phyloP scores from a whole-genome alignment of 2,329 filamentous ascomycete species.

The Blumeria hordei region DNA sequence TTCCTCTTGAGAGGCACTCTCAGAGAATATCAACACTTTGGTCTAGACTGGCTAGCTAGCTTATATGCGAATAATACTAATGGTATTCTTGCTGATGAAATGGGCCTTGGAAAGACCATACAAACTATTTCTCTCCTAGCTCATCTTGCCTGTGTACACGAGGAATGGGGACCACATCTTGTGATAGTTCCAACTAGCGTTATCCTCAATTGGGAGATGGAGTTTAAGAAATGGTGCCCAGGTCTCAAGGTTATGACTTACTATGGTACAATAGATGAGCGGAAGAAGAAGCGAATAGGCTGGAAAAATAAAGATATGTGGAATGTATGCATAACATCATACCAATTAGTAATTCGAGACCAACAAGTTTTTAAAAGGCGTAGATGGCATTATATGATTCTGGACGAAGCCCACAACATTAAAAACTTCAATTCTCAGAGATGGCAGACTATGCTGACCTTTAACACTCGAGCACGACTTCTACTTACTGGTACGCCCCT shows the following conservation, averaged over 20 bases:
- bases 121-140: constrained; percentile 89
- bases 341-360: constrained; percentile 86
- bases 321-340: constrained; percentile 96
- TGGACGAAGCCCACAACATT: constrained; percentile 98
- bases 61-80: constrained; percentile 85
- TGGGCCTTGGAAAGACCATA: constrained; percentile 96
- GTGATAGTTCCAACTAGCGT: constrained; percentile 95
- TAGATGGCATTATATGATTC: constrained; percentile 91
- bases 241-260: constrained; percentile 97
- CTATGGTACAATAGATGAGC: constrained; percentile 82
- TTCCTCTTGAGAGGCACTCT: constrained; percentile 69
- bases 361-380: constrained; percentile 81
- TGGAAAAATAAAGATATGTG: constrained; percentile 87
- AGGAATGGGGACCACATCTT: constrained; percentile 87
- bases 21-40: constrained; percentile 88
- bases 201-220: constrained; percentile 99
- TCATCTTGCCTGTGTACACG: constrained; percentile 70
- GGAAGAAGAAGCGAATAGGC: constrained; percentile 69
- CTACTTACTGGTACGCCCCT: constrained; percentile 83
- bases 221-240: constrained; percentile 97
- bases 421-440: constrained; percentile 97
- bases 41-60: constrained; percentile 89
- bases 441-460: constrained; percentile 85
- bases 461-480: constrained; percentile 72
- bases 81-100: constrained; percentile 90